Percentiles rank a stretch among this genome's conserved stretches.
Evolutionary conservation across 2,329 filamentous ascomycete species (phyloP).

Genomic region (Teratosphaeria zuluensis): DNA sequence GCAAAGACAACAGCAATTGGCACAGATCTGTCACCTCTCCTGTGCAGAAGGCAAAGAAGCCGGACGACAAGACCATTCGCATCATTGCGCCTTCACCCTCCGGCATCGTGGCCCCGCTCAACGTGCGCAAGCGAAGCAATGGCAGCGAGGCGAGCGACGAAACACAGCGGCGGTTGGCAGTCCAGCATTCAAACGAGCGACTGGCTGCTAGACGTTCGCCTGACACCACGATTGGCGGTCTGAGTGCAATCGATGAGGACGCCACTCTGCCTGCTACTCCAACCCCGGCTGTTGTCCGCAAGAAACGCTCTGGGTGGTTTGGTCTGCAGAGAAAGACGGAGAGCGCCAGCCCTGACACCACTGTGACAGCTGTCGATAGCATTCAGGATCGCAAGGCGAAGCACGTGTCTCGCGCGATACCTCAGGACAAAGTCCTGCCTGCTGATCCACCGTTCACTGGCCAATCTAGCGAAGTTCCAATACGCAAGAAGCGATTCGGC

Average conservation of each 20-base stretch:
- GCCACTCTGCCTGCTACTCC: conserved; percentile 14
- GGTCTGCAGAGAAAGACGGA: conserved; percentile 22
- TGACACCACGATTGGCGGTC: conserved; percentile 10
- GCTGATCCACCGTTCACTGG: conserved; percentile 21
- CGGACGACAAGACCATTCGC: conserved; percentile 42
- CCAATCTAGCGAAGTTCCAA: conserved; percentile 35
- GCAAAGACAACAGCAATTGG: conserved; percentile 27
- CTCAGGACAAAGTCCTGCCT: conserved; percentile 19
- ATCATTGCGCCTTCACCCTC: conserved; percentile 46
- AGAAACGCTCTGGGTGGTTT: conserved; percentile 41
- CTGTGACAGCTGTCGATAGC: conserved; percentile 8
- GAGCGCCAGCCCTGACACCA: not conserved
- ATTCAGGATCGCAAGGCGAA: conserved; percentile 11
- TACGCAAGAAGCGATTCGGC: conserved; percentile 27
- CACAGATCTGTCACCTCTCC: conserved; percentile 35
- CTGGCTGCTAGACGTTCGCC: conserved; percentile 11
- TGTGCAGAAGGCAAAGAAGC: conserved; percentile 20
- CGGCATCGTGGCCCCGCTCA: conserved; percentile 43
- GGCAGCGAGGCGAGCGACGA: conserved; percentile 18
- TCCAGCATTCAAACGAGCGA: conserved; percentile 13
- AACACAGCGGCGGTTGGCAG: conserved; percentile 5
- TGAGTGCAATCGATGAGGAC: conserved; percentile 22
- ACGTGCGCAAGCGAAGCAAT: conserved; percentile 42
- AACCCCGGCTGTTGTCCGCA: conserved; percentile 19
- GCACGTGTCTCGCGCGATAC: not conserved